These are phyloP conservation scores for Lentinus tigrinus DNA, from an alignment of 768 basidiomycete species.

Conservation along the genomic window DNA sequence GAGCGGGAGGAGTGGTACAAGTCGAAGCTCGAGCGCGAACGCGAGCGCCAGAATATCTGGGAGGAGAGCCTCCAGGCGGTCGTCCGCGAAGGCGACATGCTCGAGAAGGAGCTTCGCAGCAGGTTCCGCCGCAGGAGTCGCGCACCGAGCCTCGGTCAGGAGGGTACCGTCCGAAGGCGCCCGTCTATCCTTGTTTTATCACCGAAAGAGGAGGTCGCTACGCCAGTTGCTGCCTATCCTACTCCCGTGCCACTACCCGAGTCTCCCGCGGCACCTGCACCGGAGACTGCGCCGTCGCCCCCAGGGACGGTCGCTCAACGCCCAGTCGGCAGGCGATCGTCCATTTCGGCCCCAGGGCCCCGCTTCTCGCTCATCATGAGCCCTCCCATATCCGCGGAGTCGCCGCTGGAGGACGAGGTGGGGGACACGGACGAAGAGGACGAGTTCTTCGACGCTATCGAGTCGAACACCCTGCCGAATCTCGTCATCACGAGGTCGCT, in stretches of 20 bases:
- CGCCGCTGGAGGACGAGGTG: conserved; percentile 24
- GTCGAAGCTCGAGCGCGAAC: conserved; percentile 61
- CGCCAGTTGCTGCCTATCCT: neutral
- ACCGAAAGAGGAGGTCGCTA: neutral
- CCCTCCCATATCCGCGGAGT: neutral
- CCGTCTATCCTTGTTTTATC: conserved; percentile 10
- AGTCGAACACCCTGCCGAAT: conserved; percentile 74
- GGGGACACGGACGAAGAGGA: conserved; percentile 80
- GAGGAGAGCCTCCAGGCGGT: conserved; percentile 87
- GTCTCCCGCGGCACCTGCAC: neutral
- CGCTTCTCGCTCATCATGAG: conserved; percentile 13
- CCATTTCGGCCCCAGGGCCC: neutral
- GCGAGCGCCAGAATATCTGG: conserved; percentile 70
- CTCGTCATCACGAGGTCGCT: conserved; percentile 67
- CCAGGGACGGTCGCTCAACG: conserved; percentile 22
- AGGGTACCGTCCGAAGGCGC: conserved; percentile 21
- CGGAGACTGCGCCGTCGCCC: conserved; percentile 15
- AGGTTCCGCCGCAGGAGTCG: conserved; percentile 61
- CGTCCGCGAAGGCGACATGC: conserved; percentile 78
- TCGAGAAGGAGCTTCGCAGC: conserved; percentile 76
- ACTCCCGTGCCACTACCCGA: neutral
- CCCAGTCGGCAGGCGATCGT: conserved; percentile 1
- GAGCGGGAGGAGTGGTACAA: conserved; percentile 85
- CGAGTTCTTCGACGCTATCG: conserved; percentile 98
- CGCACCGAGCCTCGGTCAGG: conserved; percentile 30